Evolutionary conservation across 225 moss, liverwort and hornwort genomes (phyloP).

Genomic region (Takakia lepidozioides): DNA sequence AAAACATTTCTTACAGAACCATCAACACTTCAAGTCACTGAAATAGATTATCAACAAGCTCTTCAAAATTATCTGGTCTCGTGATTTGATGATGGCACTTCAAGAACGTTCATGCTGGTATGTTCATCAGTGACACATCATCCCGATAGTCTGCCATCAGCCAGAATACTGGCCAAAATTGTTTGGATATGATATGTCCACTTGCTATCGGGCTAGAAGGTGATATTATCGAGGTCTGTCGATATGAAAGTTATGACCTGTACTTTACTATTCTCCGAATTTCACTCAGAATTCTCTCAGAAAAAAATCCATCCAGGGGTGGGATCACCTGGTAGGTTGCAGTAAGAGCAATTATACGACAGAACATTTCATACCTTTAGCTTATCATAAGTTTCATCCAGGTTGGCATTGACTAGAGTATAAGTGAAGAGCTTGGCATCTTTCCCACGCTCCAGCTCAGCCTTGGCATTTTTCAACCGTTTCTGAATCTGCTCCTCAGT

Average conservation of each 20-base stretch:
- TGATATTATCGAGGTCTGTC: constrained; percentile 1
- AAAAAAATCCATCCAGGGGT: too few relatives aligned
- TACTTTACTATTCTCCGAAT: too few relatives aligned
- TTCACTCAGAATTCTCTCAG: too few relatives aligned
- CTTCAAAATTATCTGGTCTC: background rate
- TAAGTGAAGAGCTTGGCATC: constrained; percentile 64
- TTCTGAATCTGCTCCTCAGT: constrained; percentile 89
- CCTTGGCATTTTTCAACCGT: constrained; percentile 63
- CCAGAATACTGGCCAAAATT: too few relatives aligned
- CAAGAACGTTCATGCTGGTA: too few relatives aligned
- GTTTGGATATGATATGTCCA: too few relatives aligned
- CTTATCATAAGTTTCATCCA: constrained; percentile 64
- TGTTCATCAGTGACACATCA: background rate
- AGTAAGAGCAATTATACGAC: background rate
- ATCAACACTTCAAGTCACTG: background rate
- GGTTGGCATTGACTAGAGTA: constrained; percentile 69
- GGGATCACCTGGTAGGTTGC: constrained; percentile 10
- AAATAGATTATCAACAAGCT: background rate
- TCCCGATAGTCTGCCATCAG: background rate
- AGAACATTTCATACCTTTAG: constrained; percentile 46
- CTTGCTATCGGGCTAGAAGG: background rate
- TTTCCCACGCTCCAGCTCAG: constrained; percentile 69
- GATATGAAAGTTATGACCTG: too few relatives aligned
- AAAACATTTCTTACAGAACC: constrained; percentile 46
- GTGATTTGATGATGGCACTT: background rate